These are phyloP conservation scores for Entomophthora muscae DNA, from an alignment of 371 early-diverging fungal genomes.

Conservation along the genomic window DNA sequence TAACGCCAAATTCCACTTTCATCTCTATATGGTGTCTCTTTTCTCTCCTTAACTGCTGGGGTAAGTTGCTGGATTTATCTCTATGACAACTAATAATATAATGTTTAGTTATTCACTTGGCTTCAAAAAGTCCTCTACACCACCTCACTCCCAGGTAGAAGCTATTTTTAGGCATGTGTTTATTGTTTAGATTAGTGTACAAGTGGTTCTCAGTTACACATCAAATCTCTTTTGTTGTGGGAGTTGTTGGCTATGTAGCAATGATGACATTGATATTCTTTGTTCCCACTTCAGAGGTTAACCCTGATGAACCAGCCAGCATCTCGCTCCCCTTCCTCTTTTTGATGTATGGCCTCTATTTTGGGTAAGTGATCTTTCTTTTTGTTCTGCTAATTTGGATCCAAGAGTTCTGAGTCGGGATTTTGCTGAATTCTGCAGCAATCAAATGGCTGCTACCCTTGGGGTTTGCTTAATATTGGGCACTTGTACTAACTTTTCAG, in stretches of 20 bases:
- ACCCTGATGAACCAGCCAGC: constrained; percentile 18
- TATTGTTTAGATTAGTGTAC: constrained; percentile 32
- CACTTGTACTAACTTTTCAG: constrained; percentile 13
- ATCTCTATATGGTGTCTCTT: constrained; percentile 22
- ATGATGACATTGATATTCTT: constrained; percentile 38
- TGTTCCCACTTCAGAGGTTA: constrained; percentile 18
- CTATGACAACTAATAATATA: not conserved
- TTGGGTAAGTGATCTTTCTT: constrained; percentile 28
- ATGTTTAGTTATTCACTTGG: constrained; percentile 10
- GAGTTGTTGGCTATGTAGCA: constrained; percentile 33
- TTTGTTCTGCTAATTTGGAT: not conserved
- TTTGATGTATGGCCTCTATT: constrained; percentile 42
- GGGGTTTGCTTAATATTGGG: constrained; percentile 17
- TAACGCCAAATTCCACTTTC: constrained; percentile 15
- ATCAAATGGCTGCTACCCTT: constrained; percentile 63
- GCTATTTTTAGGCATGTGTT: not conserved
- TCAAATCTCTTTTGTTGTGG: constrained; percentile 38
- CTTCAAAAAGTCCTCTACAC: constrained; percentile 36
- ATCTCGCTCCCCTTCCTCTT: constrained; percentile 24
- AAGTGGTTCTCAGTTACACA: constrained; percentile 47
- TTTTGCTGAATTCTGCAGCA: constrained; percentile 65
- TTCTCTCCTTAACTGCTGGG: constrained; percentile 20
- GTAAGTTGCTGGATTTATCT: constrained; percentile 13
- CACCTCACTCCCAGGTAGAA: constrained; percentile 34
- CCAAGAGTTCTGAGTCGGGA: constrained; percentile 54